A percentile compares a stretch with the other conserved stretches of the same genome.
Evolutionary conservation across 225 moss, liverwort and hornwort genomes (phyloP).

Genomic region (Pseudisothecium myosuroides): DNA sequence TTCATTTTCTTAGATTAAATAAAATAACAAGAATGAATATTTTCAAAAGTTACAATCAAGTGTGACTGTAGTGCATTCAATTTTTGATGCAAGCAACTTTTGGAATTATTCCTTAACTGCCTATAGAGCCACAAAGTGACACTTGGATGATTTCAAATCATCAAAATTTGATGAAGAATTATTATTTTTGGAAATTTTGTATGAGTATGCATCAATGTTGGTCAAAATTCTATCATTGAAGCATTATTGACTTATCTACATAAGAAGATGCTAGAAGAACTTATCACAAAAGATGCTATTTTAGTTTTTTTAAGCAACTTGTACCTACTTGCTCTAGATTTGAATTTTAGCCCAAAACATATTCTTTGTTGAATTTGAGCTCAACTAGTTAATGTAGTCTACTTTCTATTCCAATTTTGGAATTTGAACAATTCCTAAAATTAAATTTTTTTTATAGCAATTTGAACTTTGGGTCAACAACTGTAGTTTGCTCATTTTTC

Average conservation of each 20-base stretch:
- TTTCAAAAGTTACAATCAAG: background rate
- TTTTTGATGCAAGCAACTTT: too few relatives aligned
- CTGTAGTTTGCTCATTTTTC: background rate
- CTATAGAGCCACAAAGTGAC: fast-evolving
- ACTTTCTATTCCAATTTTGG: background rate
- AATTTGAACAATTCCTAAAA: background rate
- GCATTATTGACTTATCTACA: too few relatives aligned
- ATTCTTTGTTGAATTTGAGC: background rate
- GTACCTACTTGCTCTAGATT: too few relatives aligned
- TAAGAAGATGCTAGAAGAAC: too few relatives aligned
- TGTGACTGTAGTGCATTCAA: background rate
- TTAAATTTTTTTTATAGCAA: background rate
- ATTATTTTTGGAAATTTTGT: background rate
- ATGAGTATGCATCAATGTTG: background rate
- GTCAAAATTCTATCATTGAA: background rate
- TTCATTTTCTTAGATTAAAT: background rate
- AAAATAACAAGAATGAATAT: background rate
- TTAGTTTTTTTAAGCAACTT: too few relatives aligned
- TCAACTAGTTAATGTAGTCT: background rate
- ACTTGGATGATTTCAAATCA: background rate
- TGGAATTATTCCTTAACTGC: too few relatives aligned
- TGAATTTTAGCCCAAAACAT: background rate
- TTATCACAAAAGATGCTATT: too few relatives aligned
- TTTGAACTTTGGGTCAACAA: background rate
- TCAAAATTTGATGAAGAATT: too few relatives aligned